Conservation (phyloP, 306 rosid species). For the Gynostemma pentaphyllum region DNA sequence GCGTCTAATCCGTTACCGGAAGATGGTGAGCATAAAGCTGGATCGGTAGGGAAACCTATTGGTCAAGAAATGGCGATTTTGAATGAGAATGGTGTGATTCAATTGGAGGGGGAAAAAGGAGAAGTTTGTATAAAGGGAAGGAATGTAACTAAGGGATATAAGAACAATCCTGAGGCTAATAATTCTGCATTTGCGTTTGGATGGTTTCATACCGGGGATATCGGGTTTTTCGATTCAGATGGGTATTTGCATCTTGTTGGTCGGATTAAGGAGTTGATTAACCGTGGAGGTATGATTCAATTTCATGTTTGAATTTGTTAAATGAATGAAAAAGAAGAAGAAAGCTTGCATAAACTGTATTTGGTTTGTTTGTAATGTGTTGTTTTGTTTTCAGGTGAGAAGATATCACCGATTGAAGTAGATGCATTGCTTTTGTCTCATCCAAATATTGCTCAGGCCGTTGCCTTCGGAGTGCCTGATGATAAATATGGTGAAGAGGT, state of each 20-base stretch:
- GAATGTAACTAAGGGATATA: slow-evolving; percentile 77
- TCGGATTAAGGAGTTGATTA: slow-evolving; percentile 87
- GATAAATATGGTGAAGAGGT: slow-evolving; percentile 95
- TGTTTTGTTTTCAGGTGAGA: slow-evolving; percentile 52
- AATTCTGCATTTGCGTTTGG: slow-evolving; percentile 48
- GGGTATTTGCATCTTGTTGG: slow-evolving; percentile 91
- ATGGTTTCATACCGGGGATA: slow-evolving; percentile 88
- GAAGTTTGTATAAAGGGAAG: slow-evolving; percentile 78
- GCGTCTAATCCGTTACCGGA: slow-evolving; percentile 68
- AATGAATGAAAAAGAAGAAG: no score
- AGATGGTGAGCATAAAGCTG: slow-evolving; percentile 66
- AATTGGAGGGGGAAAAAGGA: slow-evolving; percentile 21
- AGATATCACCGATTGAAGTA: slow-evolving; percentile 91
- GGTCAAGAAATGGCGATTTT: slow-evolving; percentile 69
- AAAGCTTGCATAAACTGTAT: no score
- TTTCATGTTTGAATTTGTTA: neutral
- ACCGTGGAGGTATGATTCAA: slow-evolving; percentile 66
- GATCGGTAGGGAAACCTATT: slow-evolving; percentile 79
- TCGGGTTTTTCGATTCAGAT: slow-evolving; percentile 66
- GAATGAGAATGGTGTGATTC: slow-evolving; percentile 37
- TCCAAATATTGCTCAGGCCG: slow-evolving; percentile 62
- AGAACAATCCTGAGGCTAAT: slow-evolving; percentile 61
- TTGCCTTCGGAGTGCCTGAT: slow-evolving; percentile 83
- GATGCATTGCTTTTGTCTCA: slow-evolving; percentile 69
- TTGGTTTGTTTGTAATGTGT: no score